These are phyloP conservation scores for Saccharomycodes ludwigii DNA, from an alignment of 805 yeast genomes.

Conservation along the genomic window DNA sequence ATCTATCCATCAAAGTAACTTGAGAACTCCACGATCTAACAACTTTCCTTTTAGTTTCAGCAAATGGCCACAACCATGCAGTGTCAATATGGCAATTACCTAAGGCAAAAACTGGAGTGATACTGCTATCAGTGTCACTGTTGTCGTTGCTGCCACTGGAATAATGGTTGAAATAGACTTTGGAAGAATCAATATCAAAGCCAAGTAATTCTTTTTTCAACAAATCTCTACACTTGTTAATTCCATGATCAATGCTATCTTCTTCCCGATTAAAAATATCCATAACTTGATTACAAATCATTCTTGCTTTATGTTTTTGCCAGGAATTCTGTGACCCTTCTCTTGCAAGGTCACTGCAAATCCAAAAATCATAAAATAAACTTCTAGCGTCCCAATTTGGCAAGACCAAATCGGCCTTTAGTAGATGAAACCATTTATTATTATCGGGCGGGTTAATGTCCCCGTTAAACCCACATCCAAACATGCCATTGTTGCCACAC, in stretches of 20 bases:
- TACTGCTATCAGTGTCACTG: too few species aligned
- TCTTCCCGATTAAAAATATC: too few species aligned
- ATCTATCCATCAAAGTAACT: conserved; percentile 66
- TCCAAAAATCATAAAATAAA: conserved; percentile 71
- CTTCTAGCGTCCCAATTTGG: conserved; percentile 76
- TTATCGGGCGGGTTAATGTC: conserved; percentile 59
- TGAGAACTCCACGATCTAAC: conserved; percentile 96
- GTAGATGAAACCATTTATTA: conserved; percentile 56
- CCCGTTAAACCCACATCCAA: conserved; percentile 57
- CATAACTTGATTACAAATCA: conserved; percentile 72
- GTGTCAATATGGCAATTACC: conserved; percentile 97
- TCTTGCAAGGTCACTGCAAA: conserved; percentile 82
- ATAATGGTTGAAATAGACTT: conserved; percentile 21
- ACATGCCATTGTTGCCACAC: conserved; percentile 90
- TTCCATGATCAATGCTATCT: conserved; percentile 58
- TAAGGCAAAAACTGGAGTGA: conserved; percentile 65
- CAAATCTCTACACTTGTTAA: conserved; percentile 56
- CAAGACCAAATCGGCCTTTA: conserved; percentile 62
- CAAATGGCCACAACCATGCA: conserved; percentile 99
- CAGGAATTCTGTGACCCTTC: conserved; percentile 65
- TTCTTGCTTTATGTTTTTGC: conserved; percentile 77
- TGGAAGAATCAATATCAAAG: conserved; percentile 33
- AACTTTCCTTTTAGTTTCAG: conserved; percentile 84
- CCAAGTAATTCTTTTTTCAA: conserved; percentile 50
- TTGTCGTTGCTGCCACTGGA: too few species aligned